A percentile compares a stretch with the other conserved stretches of the same genome.
These are phyloP conservation scores for Triticum dicoccoides DNA, from an alignment of 176 grass and related monocot species.

Conservation along the genomic window DNA sequence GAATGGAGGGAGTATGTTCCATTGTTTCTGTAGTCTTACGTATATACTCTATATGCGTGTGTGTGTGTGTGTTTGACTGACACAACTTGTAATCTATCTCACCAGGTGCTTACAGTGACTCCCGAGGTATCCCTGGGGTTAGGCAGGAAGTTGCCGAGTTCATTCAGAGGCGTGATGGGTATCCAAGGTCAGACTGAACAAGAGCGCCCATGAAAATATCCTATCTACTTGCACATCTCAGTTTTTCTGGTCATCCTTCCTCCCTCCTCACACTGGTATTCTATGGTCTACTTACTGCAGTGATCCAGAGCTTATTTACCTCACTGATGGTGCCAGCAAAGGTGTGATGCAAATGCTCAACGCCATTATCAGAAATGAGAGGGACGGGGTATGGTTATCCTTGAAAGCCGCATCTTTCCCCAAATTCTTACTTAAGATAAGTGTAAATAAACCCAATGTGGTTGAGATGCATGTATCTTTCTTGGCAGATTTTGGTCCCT, in stretches of 20 bases:
- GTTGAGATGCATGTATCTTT: not conserved
- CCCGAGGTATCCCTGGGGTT: constrained; percentile 85
- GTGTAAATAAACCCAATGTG: not conserved
- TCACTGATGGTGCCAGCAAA: constrained; percentile 96
- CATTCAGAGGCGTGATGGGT: constrained; percentile 92
- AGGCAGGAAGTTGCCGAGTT: constrained; percentile 96
- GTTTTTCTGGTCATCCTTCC: not conserved
- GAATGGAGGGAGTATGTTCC: not conserved
- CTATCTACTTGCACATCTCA: not conserved
- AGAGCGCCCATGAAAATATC: not conserved
- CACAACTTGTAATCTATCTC: not conserved
- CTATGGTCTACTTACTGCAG: constrained; percentile 35
- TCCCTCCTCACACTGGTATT: constrained; percentile 4
- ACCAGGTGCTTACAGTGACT: constrained; percentile 99
- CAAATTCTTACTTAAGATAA: not conserved
- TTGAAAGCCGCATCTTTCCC: not conserved
- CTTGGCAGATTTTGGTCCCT: constrained; percentile 88
- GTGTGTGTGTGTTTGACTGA: constrained; percentile 10
- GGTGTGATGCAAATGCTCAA: constrained; percentile 97
- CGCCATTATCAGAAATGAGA: constrained; percentile 75
- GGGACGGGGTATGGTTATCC: constrained; percentile 65
- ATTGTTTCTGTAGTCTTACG: not conserved
- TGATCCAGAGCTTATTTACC: constrained; percentile 92
- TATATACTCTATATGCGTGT: not conserved
- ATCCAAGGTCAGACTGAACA: constrained; percentile 62